Evolutionary conservation across 169 alveolate genomes (phyloP), one percentile per base, ranked within the genome.

Genomic region (Plasmodium gaboni): DNA sequence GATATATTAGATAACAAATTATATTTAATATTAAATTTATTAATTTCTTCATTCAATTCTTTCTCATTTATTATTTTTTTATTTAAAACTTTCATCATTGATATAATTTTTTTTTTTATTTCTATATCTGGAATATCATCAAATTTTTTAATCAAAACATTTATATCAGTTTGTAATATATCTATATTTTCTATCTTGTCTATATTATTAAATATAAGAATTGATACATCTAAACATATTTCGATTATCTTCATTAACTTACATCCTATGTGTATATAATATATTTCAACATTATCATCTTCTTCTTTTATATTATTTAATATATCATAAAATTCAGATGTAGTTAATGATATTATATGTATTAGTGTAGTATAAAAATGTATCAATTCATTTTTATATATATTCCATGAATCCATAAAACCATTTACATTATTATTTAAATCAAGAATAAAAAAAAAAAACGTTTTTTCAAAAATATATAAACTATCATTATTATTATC

Each of bases 71-170:
- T 38, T 5, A 13, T 59, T 2, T 60, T 71, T 7, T 44, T 83
- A 19, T 69, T 46, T 48, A 83, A 15, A 38, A 46, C 5, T 57
- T 61, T 83, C 15, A 70, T 51, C 7, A 83, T 61, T 9, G 67
- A 69, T 8, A 67, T 22, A 15, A 68, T 83, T 55, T 83, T 83
- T 46, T 68, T 83, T 60, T 83, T 83, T 10, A 83, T 83, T 68
- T 83, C 91, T 1, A 83, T 72, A 15, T 83, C 78, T 15, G 91
- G 91, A 4, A 83, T 69, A 26, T 42, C n/a, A 38, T 83, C 85
- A 44, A 32, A 68, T 19, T 70, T 38, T 4, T 68, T 59, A 22
- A 83, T 48, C 28, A 83, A 67, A 26, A 28, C n/a, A 46, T 38
- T 57, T 2, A 83, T 64, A 59, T 69, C 19, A 44, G 51, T 55